These are phyloP conservation scores for Litchi chinensis DNA, from an alignment of 345 rosid genomes.

Conservation along the genomic window DNA sequence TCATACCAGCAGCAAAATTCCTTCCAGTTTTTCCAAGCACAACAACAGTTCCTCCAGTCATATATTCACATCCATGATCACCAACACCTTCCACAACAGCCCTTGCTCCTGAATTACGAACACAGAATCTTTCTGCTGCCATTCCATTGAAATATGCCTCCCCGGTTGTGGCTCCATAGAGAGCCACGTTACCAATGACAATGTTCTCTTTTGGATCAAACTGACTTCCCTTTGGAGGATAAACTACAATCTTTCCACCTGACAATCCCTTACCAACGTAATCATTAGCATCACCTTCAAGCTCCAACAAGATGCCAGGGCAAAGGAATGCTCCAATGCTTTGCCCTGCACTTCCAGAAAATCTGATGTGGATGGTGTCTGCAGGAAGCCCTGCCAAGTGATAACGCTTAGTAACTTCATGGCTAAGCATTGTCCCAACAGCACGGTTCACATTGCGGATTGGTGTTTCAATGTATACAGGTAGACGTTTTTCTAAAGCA, in stretches of 20 bases:
- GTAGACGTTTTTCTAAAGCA: slow-evolving; percentile 79
- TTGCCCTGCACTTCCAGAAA: slow-evolving; percentile 98
- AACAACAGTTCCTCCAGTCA: slow-evolving; percentile 98
- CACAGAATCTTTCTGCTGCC: slow-evolving; percentile 99
- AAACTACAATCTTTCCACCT: slow-evolving; percentile 90
- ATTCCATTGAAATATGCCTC: slow-evolving; percentile 97
- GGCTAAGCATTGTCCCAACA: slow-evolving; percentile 99
- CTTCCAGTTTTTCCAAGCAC: slow-evolving; percentile 98
- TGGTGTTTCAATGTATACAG: slow-evolving; percentile 79
- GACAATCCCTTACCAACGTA: slow-evolving; percentile 99
- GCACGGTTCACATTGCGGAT: slow-evolving; percentile 96
- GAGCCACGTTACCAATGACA: slow-evolving; percentile 95
- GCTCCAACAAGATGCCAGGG: slow-evolving; percentile 86
- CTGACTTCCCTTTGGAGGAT: slow-evolving; percentile 85
- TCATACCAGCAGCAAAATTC: slow-evolving; percentile 99
- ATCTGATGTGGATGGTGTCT: slow-evolving; percentile 85
- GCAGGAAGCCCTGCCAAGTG: slow-evolving; percentile 80
- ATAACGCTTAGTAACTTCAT: slow-evolving; percentile 93
- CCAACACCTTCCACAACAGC: slow-evolving; percentile 99
- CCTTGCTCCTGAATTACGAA: slow-evolving; percentile 97
- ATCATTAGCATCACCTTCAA: slow-evolving; percentile 97
- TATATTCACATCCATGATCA: slow-evolving; percentile 99
- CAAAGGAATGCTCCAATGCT: slow-evolving; percentile 95
- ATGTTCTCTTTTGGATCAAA: slow-evolving; percentile 98
- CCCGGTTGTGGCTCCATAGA: slow-evolving; percentile 88